Percentiles rank a stretch among this genome's conserved stretches.
Evolutionary conservation across 1,284 basidiomycete species (phyloP).

Genomic region (Irpex sp.): DNA sequence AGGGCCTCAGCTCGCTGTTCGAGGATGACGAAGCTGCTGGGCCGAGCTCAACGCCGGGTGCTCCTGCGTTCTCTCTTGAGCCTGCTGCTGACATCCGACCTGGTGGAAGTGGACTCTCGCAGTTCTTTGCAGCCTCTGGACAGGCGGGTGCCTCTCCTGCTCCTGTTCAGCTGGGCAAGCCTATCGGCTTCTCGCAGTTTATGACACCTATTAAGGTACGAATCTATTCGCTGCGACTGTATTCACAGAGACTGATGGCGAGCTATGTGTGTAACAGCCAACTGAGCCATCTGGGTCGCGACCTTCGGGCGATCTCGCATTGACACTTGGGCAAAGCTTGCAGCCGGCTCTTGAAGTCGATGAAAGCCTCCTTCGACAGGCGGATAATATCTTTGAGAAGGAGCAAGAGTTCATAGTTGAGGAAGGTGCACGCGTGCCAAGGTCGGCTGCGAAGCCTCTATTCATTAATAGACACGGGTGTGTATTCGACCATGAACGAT

Average conservation of each 20-base stretch:
- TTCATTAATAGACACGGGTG: constrained; percentile 71
- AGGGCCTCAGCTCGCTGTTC: constrained; percentile 5
- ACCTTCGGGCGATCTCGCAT: constrained; percentile 32
- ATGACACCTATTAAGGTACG: constrained; percentile 12
- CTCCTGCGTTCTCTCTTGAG: constrained; percentile 1
- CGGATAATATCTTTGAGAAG: constrained; percentile 68
- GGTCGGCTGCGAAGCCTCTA: constrained; percentile 32
- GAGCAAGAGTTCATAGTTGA: constrained; percentile 58
- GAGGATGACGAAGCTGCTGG: neutral
- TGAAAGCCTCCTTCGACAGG: constrained; percentile 45
- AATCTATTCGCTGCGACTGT: neutral
- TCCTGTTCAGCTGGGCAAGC: neutral
- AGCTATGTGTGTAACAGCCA: neutral
- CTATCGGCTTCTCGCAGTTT: constrained; percentile 14
- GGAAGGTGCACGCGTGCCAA: constrained; percentile 33
- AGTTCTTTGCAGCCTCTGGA: constrained; percentile 18
- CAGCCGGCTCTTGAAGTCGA: constrained; percentile 61
- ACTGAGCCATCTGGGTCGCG: neutral
- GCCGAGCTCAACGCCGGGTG: neutral
- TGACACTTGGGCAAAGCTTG: constrained; percentile 56
- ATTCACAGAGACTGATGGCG: neutral
- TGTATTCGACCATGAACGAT: constrained; percentile 13
- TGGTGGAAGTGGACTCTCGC: constrained; percentile 15
- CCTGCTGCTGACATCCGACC: constrained; percentile 12
- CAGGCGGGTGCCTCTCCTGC: neutral